phyloP scores from a whole-genome alignment of 2,329 filamentous ascomycete species.

The Thielaviopsis musarum region DNA sequence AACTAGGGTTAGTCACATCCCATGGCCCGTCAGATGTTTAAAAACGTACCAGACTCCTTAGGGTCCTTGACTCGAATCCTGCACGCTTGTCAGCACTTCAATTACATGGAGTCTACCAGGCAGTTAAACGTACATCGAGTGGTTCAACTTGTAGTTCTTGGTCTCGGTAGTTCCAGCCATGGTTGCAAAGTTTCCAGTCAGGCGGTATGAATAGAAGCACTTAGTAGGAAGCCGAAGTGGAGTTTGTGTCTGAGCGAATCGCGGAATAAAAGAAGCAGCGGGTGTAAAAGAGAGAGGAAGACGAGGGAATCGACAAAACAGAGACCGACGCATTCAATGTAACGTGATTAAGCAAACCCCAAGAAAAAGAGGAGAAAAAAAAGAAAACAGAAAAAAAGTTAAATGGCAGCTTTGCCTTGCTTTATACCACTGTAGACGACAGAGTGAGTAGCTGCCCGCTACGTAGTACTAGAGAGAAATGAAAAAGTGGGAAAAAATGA shows the following conservation, averaged over 20 bases:
- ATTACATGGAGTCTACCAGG: background rate
- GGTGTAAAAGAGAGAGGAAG: background rate
- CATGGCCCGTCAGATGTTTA: background rate
- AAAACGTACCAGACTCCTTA: constrained; percentile 46
- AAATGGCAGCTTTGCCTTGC: background rate
- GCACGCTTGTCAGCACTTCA: constrained; percentile 8
- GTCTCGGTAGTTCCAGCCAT: constrained; percentile 58
- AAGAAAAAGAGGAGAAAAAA: background rate
- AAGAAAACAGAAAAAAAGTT: background rate
- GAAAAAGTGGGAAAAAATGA: background rate
- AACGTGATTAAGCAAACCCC: background rate
- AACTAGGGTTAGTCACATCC: constrained; percentile 13
- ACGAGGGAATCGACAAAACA: background rate
- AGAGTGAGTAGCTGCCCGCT: background rate
- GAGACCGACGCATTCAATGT: background rate
- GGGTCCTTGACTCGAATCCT: constrained; percentile 94
- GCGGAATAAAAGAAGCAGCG: background rate
- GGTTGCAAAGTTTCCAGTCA: constrained; percentile 21
- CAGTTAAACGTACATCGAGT: constrained; percentile 53
- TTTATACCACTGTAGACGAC: background rate
- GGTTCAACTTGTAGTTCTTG: constrained; percentile 68
- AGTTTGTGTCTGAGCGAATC: background rate
- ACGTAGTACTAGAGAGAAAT: too few relatives aligned
- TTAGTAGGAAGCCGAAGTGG: background rate
- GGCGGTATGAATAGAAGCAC: constrained; percentile 1